phyloP scores from a whole-genome alignment of 2,329 filamentous ascomycete genomes.

The Talaromyces sp. region DNA sequence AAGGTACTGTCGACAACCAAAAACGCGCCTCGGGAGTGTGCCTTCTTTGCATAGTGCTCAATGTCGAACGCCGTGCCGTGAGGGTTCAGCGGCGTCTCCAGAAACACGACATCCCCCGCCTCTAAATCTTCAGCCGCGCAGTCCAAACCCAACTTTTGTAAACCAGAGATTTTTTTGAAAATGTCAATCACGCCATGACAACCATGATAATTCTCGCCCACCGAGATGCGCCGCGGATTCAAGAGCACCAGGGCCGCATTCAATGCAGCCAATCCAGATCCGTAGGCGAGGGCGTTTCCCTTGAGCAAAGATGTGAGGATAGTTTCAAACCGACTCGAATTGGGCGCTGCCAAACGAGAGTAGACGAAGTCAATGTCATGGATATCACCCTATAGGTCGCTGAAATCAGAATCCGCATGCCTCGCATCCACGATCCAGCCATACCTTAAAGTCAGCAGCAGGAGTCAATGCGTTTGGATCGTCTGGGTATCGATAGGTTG shows the following conservation, averaged over 20 bases:
- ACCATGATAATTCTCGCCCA: slow-evolving; percentile 86
- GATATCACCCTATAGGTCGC: not conserved
- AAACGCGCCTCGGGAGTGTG: slow-evolving; percentile 66
- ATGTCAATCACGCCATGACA: slow-evolving; percentile 80
- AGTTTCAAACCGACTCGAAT: slow-evolving; percentile 77
- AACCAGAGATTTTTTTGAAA: slow-evolving; percentile 68
- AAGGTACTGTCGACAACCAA: slow-evolving; percentile 89
- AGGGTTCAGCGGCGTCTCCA: slow-evolving; percentile 93
- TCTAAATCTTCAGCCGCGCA: slow-evolving; percentile 63
- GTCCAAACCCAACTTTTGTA: slow-evolving; percentile 67
- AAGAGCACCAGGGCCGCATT: slow-evolving; percentile 80
- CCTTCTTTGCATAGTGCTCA: slow-evolving; percentile 64
- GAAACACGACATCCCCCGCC: slow-evolving; percentile 77
- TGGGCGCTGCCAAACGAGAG: slow-evolving; percentile 74
- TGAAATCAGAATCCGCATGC: not conserved
- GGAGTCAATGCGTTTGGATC: slow-evolving; percentile 59
- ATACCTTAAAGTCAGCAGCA: slow-evolving; percentile 48
- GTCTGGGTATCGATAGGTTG: slow-evolving; percentile 69
- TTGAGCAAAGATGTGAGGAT: slow-evolving; percentile 70
- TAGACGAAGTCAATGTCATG: slow-evolving; percentile 62
- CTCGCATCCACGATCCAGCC: slow-evolving; percentile 14
- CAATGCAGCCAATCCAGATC: slow-evolving; percentile 81
- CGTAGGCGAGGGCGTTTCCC: slow-evolving; percentile 67
- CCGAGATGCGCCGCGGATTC: slow-evolving; percentile 77
- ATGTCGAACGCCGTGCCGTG: slow-evolving; percentile 77